Conservation (phyloP, 2,329 filamentous ascomycete species). For the Penicillium sp. region DNA sequence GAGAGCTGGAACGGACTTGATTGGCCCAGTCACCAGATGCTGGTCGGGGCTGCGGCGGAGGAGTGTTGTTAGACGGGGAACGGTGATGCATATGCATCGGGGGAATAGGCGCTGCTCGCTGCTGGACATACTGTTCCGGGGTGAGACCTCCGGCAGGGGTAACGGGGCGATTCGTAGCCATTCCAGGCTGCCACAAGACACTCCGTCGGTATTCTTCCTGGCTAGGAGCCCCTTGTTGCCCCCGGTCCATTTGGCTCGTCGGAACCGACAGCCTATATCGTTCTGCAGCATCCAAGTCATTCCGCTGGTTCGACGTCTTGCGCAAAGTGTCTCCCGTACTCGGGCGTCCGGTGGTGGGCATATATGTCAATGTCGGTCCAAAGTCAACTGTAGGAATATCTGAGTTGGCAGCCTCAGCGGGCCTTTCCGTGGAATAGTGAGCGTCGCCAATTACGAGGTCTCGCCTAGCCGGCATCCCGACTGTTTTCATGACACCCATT, state of each 20-base stretch:
- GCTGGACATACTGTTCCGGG: conserved; percentile 79
- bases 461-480: conserved; percentile 56
- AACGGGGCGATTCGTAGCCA: conserved; percentile 48
- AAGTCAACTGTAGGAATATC: conserved; percentile 78
- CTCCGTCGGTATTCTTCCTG: conserved; percentile 60
- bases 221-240: conserved; percentile 41
- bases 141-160: conserved; percentile 60
- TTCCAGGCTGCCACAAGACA: conserved; percentile 76
- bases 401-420: conserved; percentile 38
- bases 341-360: conserved; percentile 54
- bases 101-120: conserved; percentile 62
- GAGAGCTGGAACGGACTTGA: conserved; percentile 33
- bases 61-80: conserved; percentile 55
- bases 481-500: conserved; percentile 75
- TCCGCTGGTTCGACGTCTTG: conserved; percentile 32
- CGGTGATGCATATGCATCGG: conserved; percentile 62
- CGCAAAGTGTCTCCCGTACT: conserved; percentile 55
- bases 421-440: conserved; percentile 41
- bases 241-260: conserved; percentile 28
- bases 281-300: conserved; percentile 34
- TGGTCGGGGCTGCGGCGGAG: conserved; percentile 28
- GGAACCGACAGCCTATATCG: conserved; percentile 24
- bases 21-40: conserved; percentile 42
- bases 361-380: conserved; percentile 75
- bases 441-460: conserved; percentile 49